Evolutionary conservation across 2,329 filamentous ascomycete genomes (phyloP).

Genomic region (Penicillium sp.): DNA sequence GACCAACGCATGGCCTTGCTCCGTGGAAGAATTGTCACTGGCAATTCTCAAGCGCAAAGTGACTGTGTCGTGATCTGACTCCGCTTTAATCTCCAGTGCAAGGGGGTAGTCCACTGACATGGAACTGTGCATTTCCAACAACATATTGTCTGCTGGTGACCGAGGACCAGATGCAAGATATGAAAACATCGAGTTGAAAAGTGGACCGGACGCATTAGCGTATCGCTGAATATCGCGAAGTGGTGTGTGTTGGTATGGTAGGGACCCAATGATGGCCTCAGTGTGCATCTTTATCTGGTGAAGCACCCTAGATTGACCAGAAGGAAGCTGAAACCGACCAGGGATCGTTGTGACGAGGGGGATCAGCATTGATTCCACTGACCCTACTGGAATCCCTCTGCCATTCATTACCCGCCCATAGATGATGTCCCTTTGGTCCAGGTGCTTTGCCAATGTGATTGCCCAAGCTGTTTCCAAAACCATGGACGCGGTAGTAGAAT

Average conservation of each 20-base stretch:
- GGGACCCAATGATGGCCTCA: background rate
- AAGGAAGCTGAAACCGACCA: background rate
- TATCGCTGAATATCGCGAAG: constrained; percentile 2
- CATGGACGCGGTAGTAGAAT: background rate
- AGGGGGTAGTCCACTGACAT: constrained; percentile 6
- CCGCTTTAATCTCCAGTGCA: constrained; percentile 4
- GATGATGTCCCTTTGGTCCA: background rate
- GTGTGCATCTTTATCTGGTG: background rate
- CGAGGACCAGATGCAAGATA: background rate
- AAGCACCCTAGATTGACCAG: background rate
- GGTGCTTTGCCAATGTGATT: background rate
- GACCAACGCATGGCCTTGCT: background rate
- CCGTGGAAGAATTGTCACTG: background rate
- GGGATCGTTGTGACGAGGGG: constrained; percentile 6
- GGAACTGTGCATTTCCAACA: constrained; percentile 3
- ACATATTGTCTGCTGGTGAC: background rate
- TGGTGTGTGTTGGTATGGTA: constrained; percentile 6
- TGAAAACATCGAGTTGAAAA: constrained; percentile 7
- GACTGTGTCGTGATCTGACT: background rate
- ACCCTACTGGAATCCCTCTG: background rate
- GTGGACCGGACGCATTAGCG: background rate
- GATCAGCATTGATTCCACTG: constrained; percentile 2
- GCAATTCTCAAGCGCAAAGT: constrained; percentile 2
- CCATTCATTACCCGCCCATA: constrained; percentile 7
- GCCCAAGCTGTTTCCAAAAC: constrained; percentile 4